Conservation (phyloP, 2,329 filamentous ascomycete genomes). For the Trichoderma sp. region DNA sequence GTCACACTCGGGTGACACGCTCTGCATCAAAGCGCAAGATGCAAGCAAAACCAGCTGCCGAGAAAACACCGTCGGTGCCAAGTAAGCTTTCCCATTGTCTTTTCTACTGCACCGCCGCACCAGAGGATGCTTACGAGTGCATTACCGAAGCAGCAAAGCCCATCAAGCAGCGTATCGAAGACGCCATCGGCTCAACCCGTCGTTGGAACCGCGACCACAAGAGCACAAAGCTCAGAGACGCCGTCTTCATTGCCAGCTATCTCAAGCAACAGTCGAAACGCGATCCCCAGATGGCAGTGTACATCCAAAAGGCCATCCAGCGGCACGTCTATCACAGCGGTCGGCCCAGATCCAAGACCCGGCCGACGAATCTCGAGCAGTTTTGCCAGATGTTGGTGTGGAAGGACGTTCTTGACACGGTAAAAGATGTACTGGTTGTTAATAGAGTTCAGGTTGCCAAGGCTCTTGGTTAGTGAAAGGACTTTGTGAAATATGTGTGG, state of each 20-base stretch:
- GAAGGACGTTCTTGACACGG: constrained; percentile 39
- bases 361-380: constrained; percentile 37
- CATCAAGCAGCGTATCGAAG: constrained; percentile 36
- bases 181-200: constrained; percentile 41
- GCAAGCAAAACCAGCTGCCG: constrained; percentile 8
- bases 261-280: constrained; percentile 42
- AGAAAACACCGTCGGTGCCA: background rate
- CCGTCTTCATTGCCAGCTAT: constrained; percentile 37
- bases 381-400: constrained; percentile 38
- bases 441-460: constrained; percentile 30
- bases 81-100: background rate
- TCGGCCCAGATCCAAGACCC: constrained; percentile 11
- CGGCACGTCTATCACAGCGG: constrained; percentile 30
- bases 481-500: background rate
- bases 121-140: background rate
- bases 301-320: constrained; percentile 39
- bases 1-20: background rate
- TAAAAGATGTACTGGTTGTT: constrained; percentile 36
- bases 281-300: constrained; percentile 38
- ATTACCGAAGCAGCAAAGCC: background rate
- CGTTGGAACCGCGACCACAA: constrained; percentile 45
- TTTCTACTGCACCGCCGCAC: background rate
- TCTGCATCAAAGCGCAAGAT: background rate
- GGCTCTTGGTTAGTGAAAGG: constrained; percentile 25
- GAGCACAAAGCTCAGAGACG: constrained; percentile 36